These are phyloP conservation scores for Corylus avellana DNA, from an alignment of 306 rosid species.

Conservation along the genomic window DNA sequence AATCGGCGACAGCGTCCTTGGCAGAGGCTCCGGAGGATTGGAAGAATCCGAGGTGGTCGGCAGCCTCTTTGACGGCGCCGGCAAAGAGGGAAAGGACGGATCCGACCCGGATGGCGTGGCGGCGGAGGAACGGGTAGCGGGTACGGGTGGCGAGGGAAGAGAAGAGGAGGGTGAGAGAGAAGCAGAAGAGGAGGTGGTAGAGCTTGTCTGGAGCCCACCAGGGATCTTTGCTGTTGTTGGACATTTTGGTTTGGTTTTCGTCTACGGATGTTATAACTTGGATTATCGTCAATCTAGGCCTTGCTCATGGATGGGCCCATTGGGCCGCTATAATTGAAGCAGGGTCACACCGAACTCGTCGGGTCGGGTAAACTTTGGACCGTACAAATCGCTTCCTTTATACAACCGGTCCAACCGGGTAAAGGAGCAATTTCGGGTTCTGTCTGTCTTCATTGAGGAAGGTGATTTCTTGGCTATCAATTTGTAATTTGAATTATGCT, in stretches of 20 bases:
- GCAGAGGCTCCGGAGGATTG: constrained; percentile 70
- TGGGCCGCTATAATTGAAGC: too few species aligned
- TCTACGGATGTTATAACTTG: too few species aligned
- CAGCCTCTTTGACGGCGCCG: constrained; percentile 83
- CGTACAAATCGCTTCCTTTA: too few species aligned
- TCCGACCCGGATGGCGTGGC: constrained; percentile 48
- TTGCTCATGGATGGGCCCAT: too few species aligned
- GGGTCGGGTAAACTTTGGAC: too few species aligned
- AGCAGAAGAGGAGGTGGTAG: constrained; percentile 57
- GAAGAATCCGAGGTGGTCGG: constrained; percentile 75
- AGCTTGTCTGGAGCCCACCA: constrained; percentile 71
- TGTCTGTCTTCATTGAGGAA: too few species aligned
- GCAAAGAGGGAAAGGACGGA: constrained; percentile 57
- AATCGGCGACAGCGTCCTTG: constrained; percentile 64
- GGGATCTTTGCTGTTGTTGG: constrained; percentile 32
- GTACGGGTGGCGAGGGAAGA: constrained; percentile 43
- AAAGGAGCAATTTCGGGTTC: too few species aligned
- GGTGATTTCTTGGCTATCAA: too few species aligned
- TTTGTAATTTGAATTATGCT: too few species aligned
- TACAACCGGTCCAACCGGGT: too few species aligned
- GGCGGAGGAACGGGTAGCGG: constrained; percentile 57
- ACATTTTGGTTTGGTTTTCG: not conserved
- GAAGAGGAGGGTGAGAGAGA: constrained; percentile 55
- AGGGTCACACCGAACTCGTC: too few species aligned
- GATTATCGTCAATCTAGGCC: too few species aligned